These are phyloP conservation scores for Ulmus americana DNA, from an alignment of 331 rosid species.

Conservation along the genomic window DNA sequence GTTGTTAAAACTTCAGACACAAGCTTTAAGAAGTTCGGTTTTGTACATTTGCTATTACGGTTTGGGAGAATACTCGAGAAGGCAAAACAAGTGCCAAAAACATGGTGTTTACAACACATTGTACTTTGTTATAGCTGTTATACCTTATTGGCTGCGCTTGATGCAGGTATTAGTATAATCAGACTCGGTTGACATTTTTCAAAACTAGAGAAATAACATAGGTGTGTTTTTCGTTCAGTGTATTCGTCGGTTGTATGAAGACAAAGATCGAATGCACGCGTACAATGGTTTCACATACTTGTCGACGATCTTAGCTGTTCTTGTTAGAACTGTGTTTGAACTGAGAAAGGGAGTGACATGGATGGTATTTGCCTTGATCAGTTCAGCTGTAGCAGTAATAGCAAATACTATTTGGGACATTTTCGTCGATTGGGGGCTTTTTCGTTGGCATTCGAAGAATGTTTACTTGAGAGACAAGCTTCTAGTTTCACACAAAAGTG, in stretches of 20 bases:
- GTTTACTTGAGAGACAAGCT: slow-evolving; percentile 53
- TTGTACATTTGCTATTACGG: slow-evolving; percentile 71
- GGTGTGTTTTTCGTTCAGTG: slow-evolving; percentile 32
- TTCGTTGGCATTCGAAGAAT: slow-evolving; percentile 48
- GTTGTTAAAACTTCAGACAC: slow-evolving; percentile 38
- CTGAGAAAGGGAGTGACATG: slow-evolving; percentile 35
- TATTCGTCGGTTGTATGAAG: slow-evolving; percentile 43
- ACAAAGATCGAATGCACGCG: slow-evolving; percentile 31
- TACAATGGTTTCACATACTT: slow-evolving; percentile 46
- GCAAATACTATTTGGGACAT: slow-evolving; percentile 53
- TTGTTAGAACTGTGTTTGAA: slow-evolving; percentile 49
- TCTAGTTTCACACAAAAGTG: slow-evolving; percentile 38
- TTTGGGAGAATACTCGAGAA: slow-evolving; percentile 54
- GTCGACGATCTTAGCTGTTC: slow-evolving; percentile 46
- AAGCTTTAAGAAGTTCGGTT: slow-evolving; percentile 45
- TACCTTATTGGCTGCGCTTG: slow-evolving; percentile 63
- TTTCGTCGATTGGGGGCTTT: slow-evolving; percentile 54
- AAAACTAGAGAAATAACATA: not conserved
- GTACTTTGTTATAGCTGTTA: slow-evolving; percentile 40
- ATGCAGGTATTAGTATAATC: slow-evolving; percentile 37
- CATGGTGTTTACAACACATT: slow-evolving; percentile 39
- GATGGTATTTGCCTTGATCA: slow-evolving; percentile 49
- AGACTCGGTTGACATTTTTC: no score
- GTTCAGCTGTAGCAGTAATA: slow-evolving; percentile 42
- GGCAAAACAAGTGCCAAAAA: slow-evolving; percentile 48